A percentile compares a stretch with the other conserved stretches of the same genome.
These are phyloP conservation scores for Hypoxylon rubiginosum DNA, from an alignment of 2,329 filamentous ascomycete species.

Conservation along the genomic window DNA sequence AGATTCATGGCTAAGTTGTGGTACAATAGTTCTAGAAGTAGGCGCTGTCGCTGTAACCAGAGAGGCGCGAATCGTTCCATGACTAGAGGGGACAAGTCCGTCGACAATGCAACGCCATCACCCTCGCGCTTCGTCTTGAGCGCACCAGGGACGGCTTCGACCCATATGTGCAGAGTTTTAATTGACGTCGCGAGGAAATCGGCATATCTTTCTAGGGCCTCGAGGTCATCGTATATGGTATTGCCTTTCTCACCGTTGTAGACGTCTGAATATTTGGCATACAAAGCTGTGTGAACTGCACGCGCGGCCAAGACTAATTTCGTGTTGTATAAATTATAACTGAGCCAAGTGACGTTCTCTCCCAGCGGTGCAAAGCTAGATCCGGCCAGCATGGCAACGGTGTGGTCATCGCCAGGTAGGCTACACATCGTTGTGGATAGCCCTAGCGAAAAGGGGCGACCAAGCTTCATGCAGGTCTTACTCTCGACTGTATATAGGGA, in stretches of 20 bases:
- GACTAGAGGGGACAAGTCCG: conserved; percentile 50
- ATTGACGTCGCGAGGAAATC: conserved; percentile 39
- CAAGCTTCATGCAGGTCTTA: conserved; percentile 62
- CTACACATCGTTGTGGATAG: conserved; percentile 53
- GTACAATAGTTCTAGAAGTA: conserved; percentile 58
- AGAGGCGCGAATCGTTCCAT: conserved; percentile 55
- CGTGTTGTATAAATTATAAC: conserved; percentile 52
- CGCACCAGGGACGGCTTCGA: conserved; percentile 52
- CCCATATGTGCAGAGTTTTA: conserved; percentile 53
- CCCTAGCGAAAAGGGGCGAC: conserved; percentile 58
- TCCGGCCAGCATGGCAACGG: conserved; percentile 48
- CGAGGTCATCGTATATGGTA: conserved; percentile 45
- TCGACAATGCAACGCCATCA: conserved; percentile 52
- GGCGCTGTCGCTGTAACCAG: conserved; percentile 59
- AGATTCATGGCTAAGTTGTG: conserved; percentile 55
- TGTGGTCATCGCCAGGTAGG: conserved; percentile 55
- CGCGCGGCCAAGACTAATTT: conserved; percentile 53
- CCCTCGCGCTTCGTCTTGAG: conserved; percentile 53
- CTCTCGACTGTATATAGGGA: conserved; percentile 62
- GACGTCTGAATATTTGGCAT: conserved; percentile 50
- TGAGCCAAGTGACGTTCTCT: conserved; percentile 57
- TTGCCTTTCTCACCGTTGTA: conserved; percentile 46
- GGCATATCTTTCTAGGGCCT: conserved; percentile 48
- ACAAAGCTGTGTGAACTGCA: conserved; percentile 54
- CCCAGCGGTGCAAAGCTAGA: conserved; percentile 52